Evolutionary conservation across 768 basidiomycete genomes (phyloP), one percentile per base, ranked within the genome.

Genomic region (Cubamyces sp.): DNA sequence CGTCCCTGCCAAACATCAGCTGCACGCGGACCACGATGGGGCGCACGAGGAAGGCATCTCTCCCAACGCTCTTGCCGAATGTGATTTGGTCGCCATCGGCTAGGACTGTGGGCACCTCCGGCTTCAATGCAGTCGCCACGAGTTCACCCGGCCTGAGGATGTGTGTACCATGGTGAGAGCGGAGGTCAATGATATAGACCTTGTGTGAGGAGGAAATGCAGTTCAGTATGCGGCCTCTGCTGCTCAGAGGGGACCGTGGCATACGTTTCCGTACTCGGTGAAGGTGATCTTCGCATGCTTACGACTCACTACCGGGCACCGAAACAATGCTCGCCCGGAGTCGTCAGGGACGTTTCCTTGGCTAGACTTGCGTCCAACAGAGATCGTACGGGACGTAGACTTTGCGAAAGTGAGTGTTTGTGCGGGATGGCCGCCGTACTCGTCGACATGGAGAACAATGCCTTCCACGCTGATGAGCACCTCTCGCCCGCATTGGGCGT

Each of bases 111-210:
- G 87, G 82, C 7, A 79, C 77, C 66, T 88, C 85, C 15, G 87
- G 77, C 47, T 76, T 74, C 21, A 92, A 75, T 61, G 70, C 77
- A 68, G 71, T 83, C 1, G 84, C 77, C 11, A 77, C 66, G 1
- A 74, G 62, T 51, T 89, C 87, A 34, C 79, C 82, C 40, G 77
- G 73, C 65, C 82, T 83, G 62, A 81, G 78, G 55, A 92, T 70
- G 65, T 89, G 83, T 0, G 90, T 92, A 2, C 91, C 91, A 70
- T 93, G 91, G 66, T 91, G 90, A 0, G 90, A 91, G 57, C 80
- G 75, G 18, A 87, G 77, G 77, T 92, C 91, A 64, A 84, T 82
- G 71, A 92, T 73, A 69, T 86, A 88, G 12, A 82, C 86, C 91
- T 91, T 71, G 18, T 12, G 19, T 54, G 25, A 60, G n/a, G 49